Conservation (phyloP, 2,329 filamentous ascomycete genomes). For the Fusarium sp. region DNA sequence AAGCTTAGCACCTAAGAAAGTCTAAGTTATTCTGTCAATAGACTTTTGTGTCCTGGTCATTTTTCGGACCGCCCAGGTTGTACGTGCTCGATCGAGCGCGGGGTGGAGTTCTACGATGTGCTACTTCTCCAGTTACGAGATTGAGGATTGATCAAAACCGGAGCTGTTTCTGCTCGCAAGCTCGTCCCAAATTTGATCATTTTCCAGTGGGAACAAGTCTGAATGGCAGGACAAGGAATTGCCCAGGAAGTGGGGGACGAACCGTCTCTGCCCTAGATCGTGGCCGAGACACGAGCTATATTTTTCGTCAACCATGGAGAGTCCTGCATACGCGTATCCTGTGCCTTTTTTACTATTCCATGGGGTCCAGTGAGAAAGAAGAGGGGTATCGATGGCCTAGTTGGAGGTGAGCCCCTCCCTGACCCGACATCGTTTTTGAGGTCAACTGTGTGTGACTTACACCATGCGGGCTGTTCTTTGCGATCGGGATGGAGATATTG, state of each 20-base stretch:
- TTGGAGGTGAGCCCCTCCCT: too few relatives aligned
- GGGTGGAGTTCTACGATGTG: background rate
- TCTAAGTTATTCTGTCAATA: too few relatives aligned
- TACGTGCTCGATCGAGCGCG: background rate
- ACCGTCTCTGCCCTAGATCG: background rate
- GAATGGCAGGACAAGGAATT: background rate
- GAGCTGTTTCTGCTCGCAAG: background rate
- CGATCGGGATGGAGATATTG: background rate
- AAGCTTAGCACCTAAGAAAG: too few relatives aligned
- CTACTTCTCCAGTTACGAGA: background rate
- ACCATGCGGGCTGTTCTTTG: background rate
- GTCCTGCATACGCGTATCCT: background rate
- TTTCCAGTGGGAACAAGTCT: background rate
- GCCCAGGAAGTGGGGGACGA: background rate
- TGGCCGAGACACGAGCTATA: background rate
- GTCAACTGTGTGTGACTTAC: accelerated
- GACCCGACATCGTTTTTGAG: too few relatives aligned
- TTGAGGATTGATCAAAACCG: background rate
- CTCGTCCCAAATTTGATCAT: background rate
- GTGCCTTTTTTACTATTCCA: background rate
- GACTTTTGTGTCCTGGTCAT: too few relatives aligned
- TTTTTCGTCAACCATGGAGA: background rate
- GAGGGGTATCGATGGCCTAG: too few relatives aligned
- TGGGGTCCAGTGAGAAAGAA: background rate
- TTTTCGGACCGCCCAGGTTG: background rate